These are phyloP conservation scores for Globisporangium paroecandrum DNA, from an alignment of 352 stramenopile species.

Conservation along the genomic window DNA sequence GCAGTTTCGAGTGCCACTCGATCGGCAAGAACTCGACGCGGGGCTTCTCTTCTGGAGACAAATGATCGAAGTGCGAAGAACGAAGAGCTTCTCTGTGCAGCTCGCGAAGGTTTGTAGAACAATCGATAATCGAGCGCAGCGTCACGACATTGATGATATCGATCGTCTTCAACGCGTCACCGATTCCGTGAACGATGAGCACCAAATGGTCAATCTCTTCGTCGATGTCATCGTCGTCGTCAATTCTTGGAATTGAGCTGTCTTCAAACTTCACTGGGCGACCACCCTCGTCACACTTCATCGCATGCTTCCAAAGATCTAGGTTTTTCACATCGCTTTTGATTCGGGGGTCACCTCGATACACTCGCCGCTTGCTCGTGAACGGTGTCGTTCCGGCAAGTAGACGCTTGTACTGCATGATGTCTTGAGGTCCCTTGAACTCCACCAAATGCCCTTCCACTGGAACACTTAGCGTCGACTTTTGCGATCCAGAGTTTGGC, in stretches of 20 bases:
- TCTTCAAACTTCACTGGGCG: conserved; percentile 1
- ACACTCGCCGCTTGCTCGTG: conserved; percentile 75
- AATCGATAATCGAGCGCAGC: conserved; percentile 81
- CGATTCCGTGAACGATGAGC: conserved; percentile 88
- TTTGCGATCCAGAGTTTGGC: conserved; percentile 23
- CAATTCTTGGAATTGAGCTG: conserved; percentile 20
- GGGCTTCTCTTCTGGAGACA: conserved; percentile 28
- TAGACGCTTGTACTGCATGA: conserved; percentile 80
- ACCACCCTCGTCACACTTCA: conserved; percentile 28
- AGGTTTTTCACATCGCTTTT: conserved; percentile 47
- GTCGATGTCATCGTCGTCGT: conserved; percentile 73
- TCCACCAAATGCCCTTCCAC: conserved; percentile 80
- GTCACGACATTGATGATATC: conserved; percentile 84
- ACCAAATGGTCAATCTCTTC: conserved; percentile 82
- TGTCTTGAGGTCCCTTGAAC: conserved; percentile 72
- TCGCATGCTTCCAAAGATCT: conserved; percentile 58
- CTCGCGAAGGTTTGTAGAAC: conserved; percentile 56
- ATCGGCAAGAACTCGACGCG: conserved; percentile 80
- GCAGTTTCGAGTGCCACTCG: conserved; percentile 86
- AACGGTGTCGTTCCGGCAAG: conserved; percentile 75
- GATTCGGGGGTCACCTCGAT: conserved; percentile 72
- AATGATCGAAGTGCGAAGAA: conserved; percentile 67
- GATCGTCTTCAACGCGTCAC: conserved; percentile 84
- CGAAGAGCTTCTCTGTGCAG: conserved; percentile 63
- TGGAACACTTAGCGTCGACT: conserved; percentile 63